Conservation (phyloP, 768 basidiomycete genomes). For the Lentinus tigrinus region DNA sequence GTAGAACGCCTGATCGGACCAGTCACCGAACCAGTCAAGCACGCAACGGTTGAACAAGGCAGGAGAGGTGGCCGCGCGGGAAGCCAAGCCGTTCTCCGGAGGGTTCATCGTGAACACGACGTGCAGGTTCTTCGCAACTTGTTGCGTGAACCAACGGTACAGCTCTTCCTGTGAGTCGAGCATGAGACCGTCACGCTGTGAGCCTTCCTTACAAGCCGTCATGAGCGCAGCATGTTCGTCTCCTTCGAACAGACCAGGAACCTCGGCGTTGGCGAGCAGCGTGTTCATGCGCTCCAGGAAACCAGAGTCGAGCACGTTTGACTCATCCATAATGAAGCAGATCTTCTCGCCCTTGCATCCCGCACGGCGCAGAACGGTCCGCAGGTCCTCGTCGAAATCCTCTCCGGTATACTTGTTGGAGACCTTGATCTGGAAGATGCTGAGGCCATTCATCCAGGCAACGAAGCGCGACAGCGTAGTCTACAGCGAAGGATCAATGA, state of each 20-base stretch:
- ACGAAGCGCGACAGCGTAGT: conserved; percentile 98
- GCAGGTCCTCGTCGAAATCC: conserved; percentile 97
- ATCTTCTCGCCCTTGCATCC: conserved; percentile 99
- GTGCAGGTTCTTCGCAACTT: conserved; percentile 96
- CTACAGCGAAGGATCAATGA: conserved; percentile 41
- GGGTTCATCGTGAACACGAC: conserved; percentile 99
- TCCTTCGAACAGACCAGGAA: conserved; percentile 99
- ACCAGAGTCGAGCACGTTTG: conserved; percentile 97
- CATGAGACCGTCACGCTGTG: conserved; percentile 98
- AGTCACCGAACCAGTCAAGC: conserved; percentile 99
- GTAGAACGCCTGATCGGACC: conserved; percentile 98
- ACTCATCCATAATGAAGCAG: conserved; percentile 99
- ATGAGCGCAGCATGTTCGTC: conserved; percentile 97
- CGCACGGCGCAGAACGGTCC: conserved; percentile 89
- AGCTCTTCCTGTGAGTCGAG: conserved; percentile 97
- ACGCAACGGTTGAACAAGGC: conserved; percentile 99
- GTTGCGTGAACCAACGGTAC: conserved; percentile 98
- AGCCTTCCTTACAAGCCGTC: conserved; percentile 99
- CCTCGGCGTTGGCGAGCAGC: conserved; percentile 97
- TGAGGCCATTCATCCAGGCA: conserved; percentile 99
- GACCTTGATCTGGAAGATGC: conserved; percentile 99
- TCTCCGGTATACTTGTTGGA: conserved; percentile 99
- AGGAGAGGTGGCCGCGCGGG: conserved; percentile 94
- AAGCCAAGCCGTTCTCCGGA: conserved; percentile 92
- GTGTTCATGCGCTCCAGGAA: conserved; percentile 99